Evolutionary conservation across 768 basidiomycete species (phyloP).

Genomic region (Lentinula boryana): DNA sequence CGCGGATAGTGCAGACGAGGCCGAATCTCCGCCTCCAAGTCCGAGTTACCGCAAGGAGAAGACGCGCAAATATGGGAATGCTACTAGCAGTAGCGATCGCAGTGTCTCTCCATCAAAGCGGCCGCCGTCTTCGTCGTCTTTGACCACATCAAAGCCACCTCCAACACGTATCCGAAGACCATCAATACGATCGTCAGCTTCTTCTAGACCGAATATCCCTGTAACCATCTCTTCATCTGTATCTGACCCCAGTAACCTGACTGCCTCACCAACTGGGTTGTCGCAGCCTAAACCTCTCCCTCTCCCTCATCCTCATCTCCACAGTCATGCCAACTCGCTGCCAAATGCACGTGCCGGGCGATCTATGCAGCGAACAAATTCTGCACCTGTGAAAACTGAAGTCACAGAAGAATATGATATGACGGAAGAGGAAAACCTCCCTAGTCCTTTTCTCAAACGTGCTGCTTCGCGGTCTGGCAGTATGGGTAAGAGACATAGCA

Average conservation of each 20-base stretch:
- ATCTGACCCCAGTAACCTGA: constrained; percentile 31
- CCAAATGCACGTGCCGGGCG: constrained; percentile 16
- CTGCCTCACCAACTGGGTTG: constrained; percentile 8
- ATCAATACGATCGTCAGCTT: constrained; percentile 42
- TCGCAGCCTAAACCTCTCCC: constrained; percentile 23
- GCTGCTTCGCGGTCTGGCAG: constrained; percentile 7
- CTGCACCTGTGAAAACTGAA: constrained; percentile 20
- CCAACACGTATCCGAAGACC: constrained; percentile 51
- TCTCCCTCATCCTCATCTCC: constrained; percentile 38
- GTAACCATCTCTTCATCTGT: constrained; percentile 25
- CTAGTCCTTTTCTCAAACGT: constrained; percentile 71
- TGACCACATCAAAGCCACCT: constrained; percentile 19
- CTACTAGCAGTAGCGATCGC: constrained; percentile 11
- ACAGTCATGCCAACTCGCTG: constrained; percentile 11
- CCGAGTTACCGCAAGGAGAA: constrained; percentile 43
- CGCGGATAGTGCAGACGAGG: constrained; percentile 19
- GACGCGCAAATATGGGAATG: constrained; percentile 21
- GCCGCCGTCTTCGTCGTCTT: constrained; percentile 18
- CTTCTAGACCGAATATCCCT: neutral
- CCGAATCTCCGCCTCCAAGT: constrained; percentile 34
- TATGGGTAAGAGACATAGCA: constrained; percentile 37
- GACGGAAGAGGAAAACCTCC: constrained; percentile 77
- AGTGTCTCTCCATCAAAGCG: constrained; percentile 17
- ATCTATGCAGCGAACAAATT: constrained; percentile 5
- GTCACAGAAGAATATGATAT: constrained; percentile 47